Conservation (phyloP, 805 yeast species). For the Candida wancherniae region DNA sequence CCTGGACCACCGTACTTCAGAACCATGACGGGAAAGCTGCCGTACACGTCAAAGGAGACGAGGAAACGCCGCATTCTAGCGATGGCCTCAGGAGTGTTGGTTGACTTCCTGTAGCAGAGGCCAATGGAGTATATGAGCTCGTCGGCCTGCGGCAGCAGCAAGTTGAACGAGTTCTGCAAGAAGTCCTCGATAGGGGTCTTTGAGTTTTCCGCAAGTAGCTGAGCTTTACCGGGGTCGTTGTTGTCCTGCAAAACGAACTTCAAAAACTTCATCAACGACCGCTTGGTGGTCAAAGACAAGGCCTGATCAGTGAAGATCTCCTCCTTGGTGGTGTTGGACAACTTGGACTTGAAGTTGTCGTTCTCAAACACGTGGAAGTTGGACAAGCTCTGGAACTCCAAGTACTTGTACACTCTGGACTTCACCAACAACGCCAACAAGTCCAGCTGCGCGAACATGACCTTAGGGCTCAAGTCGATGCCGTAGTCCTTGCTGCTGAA, state of each 20-base stretch:
- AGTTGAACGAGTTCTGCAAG: slow-evolving; percentile 58
- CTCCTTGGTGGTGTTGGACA: slow-evolving; percentile 76
- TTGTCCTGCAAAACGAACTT: slow-evolving; percentile 65
- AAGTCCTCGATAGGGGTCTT: slow-evolving; percentile 56
- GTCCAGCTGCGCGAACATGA: slow-evolving; percentile 88
- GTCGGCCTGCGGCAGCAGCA: slow-evolving; percentile 68
- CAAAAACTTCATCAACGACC: slow-evolving; percentile 85
- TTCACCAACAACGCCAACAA: slow-evolving; percentile 71
- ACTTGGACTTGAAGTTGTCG: slow-evolving; percentile 76
- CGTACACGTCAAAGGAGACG: slow-evolving; percentile 83
- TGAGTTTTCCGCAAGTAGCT: slow-evolving; percentile 53
- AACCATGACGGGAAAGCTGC: slow-evolving; percentile 87
- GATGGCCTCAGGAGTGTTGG: slow-evolving; percentile 69
- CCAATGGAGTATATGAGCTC: slow-evolving; percentile 89
- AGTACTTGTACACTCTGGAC: slow-evolving; percentile 82
- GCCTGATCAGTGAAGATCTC: slow-evolving; percentile 90
- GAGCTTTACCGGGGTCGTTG: slow-evolving; percentile 57
- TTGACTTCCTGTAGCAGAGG: slow-evolving; percentile 55
- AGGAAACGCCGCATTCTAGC: slow-evolving; percentile 79
- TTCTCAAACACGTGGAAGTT: slow-evolving; percentile 93
- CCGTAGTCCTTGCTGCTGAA: slow-evolving; percentile 73
- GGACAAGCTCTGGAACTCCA: slow-evolving; percentile 86
- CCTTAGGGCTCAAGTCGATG: slow-evolving; percentile 80
- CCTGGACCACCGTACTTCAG: slow-evolving; percentile 96
- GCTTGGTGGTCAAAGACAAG: slow-evolving; percentile 66